These are phyloP conservation scores for Vanderwaltozyma polyspora DNA, from an alignment of 805 yeast genomes.

Conservation along the genomic window DNA sequence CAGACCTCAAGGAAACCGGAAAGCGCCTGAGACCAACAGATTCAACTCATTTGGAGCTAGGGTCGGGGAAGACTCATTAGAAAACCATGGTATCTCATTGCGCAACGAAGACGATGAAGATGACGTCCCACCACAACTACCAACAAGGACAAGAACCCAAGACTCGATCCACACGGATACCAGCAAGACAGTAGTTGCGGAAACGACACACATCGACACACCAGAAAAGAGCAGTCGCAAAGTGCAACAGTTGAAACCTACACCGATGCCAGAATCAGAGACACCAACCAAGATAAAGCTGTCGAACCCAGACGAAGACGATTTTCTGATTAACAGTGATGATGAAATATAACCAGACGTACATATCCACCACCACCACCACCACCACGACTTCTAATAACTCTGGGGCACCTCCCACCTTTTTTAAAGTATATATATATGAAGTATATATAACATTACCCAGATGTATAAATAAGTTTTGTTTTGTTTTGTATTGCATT, in stretches of 20 bases:
- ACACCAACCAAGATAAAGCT: constrained; percentile 21
- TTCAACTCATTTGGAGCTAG: constrained; percentile 26
- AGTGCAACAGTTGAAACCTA: constrained; percentile 19
- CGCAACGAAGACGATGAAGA: constrained; percentile 23
- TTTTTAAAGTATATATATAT: too few species aligned
- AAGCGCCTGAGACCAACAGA: constrained; percentile 17
- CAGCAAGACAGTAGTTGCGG: constrained; percentile 14
- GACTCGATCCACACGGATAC: constrained; percentile 1
- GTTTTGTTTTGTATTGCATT: too few species aligned
- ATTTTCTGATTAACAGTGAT: constrained; percentile 24
- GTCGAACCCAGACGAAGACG: constrained; percentile 12
- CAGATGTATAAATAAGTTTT: too few species aligned
- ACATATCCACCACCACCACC: too few species aligned
- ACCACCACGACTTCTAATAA: too few species aligned
- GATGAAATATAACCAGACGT: constrained; percentile 13
- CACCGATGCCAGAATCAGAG: constrained; percentile 8
- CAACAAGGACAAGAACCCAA: constrained; percentile 10
- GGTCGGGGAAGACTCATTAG: constrained; percentile 22
- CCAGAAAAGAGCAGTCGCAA: constrained; percentile 15
- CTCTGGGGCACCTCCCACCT: too few species aligned
- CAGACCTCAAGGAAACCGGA: neutral
- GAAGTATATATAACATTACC: too few species aligned
- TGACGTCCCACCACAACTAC: constrained; percentile 26
- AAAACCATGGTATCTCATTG: constrained; percentile 22
- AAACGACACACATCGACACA: constrained; percentile 25